Base-by-base conservation (phyloP, 495 filamentous ascomycete genomes). In the Aspergillus homomorphus region DNA sequence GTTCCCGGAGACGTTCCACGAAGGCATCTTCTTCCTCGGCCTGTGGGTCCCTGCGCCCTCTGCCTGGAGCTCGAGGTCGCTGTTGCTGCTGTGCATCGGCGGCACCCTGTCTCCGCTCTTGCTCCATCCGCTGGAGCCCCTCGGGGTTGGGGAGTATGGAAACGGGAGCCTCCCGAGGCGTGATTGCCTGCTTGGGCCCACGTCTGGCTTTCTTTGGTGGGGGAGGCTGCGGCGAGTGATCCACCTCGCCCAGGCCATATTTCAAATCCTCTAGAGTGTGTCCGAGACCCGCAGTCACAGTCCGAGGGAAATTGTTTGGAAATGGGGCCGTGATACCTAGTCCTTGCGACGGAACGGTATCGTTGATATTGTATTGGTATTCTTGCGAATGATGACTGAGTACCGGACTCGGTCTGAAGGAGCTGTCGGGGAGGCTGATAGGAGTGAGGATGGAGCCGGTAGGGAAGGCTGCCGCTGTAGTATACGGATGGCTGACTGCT, bases 1-100 rank as follows among this genome's bases (percentile, higher is more conserved):
- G 81, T 46, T 89, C 80, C 41, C 89, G 87, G 57, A 89, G 83
- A 19, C 83, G 74, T 63, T 84, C 80, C 9, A 89, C 78, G 53
- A 89, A 84, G 16, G 84, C 73, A 58, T 83, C 81, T 64, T 90
- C 88, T 57, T 88, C 86, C 58, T 89, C 87, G 30, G 72, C 79
- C 62, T 74, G 77, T 10, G 73, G 79, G 58, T 77, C 79, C 56
- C 71, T 70, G 57, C 70, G 77, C 43, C 68, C 73, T 43, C 70
- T 71, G 23, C 77, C 68, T 16, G 75, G 65, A n/a, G 74, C 67
- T 23, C 79, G 77, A 18, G 70, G 65, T 48, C 69, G 66, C 19
- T 72, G 73, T 19, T 65, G 69, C 20, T 70, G 53, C 16, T 69
- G 59, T 6, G 64, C 21, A 15, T 71, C 62, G 41, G 56, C 42